Percentiles rank a stretch among this genome's conserved stretches.
These are phyloP conservation scores for Chalciporus pseudorubinellus DNA, from an alignment of 768 basidiomycete genomes.

Conservation along the genomic window DNA sequence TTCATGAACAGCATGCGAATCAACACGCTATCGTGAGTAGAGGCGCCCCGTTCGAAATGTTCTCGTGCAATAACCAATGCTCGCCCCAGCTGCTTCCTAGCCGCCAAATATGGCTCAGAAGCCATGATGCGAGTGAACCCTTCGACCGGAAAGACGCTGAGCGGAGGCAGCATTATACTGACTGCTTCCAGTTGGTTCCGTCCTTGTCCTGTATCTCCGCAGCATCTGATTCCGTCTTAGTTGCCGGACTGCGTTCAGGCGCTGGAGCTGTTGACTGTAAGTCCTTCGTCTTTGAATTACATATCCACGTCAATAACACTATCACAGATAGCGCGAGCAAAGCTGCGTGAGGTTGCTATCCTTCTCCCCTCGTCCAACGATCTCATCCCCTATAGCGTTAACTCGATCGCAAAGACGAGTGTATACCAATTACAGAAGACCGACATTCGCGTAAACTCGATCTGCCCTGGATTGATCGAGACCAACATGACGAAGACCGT, in stretches of 20 bases:
- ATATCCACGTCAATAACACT: conserved; percentile 12
- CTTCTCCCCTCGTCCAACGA: neutral
- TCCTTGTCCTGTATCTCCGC: neutral
- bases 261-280: conserved; percentile 81
- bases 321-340: conserved; percentile 84
- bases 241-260: conserved; percentile 80
- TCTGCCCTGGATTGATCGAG: conserved; percentile 92
- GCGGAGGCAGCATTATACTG: conserved; percentile 82
- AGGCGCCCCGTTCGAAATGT: conserved; percentile 1
- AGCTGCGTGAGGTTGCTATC: conserved; percentile 64
- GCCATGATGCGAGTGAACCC: conserved; percentile 74
- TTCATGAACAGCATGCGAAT: conserved; percentile 79
- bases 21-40: conserved; percentile 60
- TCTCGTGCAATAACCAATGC: neutral
- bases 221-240: conserved; percentile 37
- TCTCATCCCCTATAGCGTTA: conserved; percentile 55
- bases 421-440: conserved; percentile 77
- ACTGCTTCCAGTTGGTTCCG: conserved; percentile 71
- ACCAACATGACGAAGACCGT: conserved; percentile 84
- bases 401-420: conserved; percentile 81
- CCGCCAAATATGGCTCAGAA: conserved; percentile 78
- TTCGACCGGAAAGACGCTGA: conserved; percentile 62
- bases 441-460: conserved; percentile 84
- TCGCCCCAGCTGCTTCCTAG: conserved; percentile 73
- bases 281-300: conserved; percentile 21